Evolutionary conservation across 2,329 filamentous ascomycete species (phyloP), one percentile per base, ranked within the genome.

Genomic region (Calonectria henricotiae): DNA sequence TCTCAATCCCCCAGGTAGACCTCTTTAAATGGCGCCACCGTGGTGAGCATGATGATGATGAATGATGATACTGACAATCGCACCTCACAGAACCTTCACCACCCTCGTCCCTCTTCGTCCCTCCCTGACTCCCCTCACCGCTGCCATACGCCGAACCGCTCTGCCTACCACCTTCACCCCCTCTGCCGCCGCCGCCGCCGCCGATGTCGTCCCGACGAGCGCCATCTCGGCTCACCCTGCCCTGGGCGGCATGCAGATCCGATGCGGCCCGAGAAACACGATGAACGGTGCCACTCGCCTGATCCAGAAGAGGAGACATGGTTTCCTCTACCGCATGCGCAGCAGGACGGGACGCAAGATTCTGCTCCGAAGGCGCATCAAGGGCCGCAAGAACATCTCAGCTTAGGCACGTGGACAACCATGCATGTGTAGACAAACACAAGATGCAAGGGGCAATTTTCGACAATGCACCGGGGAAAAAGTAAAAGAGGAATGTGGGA

Each of bases 261-360:
- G 89, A 66, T 90, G 86, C 82, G 89, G 88, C 1, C 89, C 89
- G 58, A 86, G 89, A 69, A 85, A 89, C 77, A 90, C 87, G 37
- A 87, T 90, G 87, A 85, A 87, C 66, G 81, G 84, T 61, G 81
- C 85, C 66, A 89, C 86, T 65, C 84, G 89, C 41, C 82, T 90
- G 65, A 79, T 90, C 15, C 87, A 90, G 81, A 91, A 90, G 84
- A 84, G 89, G 27, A 85, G 89, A 73, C 86, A 88, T 73, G 89
- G 89, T 1, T 91, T 90, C 75, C 79, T 91, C 58, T 85, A 83
- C 73, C 83, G 89, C 43, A 79, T 85, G 73, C 82, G 85, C 73
- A 86, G 85, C 54, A 85, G 83, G 77, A 86, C 84, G 11, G 89
- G 89, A 3, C 82, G 85, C 68, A 88, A 86, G 81, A 88, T 85